Conservation (phyloP, 2,329 filamentous ascomycete species). For the Paracorniculantispora psalliotae region DNA sequence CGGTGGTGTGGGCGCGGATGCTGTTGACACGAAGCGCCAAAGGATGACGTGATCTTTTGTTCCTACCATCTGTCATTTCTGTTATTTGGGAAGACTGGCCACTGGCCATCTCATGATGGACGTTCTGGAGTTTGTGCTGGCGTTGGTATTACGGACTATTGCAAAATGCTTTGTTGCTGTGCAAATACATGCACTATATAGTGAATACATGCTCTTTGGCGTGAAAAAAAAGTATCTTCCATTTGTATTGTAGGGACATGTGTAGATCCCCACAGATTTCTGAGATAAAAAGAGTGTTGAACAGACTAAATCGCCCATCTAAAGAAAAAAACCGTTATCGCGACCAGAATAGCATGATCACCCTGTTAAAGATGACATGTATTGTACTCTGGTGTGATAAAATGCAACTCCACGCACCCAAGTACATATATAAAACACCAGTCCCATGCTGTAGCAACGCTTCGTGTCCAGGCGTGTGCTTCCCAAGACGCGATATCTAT, state of each 20-base stretch:
- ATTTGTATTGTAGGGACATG: no score
- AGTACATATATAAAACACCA: no score
- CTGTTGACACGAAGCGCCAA: constrained; percentile 48
- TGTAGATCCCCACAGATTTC: no score
- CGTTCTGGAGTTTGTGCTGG: constrained; percentile 5
- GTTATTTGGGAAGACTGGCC: not conserved
- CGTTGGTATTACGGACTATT: constrained; percentile 1
- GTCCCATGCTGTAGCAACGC: no score
- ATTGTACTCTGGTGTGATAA: no score
- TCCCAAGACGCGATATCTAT: not conserved
- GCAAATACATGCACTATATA: constrained; percentile 1
- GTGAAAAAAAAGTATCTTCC: no score
- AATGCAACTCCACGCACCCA: no score
- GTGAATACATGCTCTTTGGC: not conserved
- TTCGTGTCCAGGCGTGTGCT: not conserved
- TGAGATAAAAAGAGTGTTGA: no score
- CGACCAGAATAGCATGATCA: no score
- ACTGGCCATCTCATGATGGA: not conserved
- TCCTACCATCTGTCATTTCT: not conserved
- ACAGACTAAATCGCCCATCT: no score
- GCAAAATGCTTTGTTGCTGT: not conserved
- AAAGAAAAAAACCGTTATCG: no score
- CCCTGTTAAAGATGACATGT: no score
- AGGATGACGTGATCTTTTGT: constrained; percentile 32
- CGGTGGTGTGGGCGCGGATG: constrained; percentile 20